A percentile compares a stretch with the other conserved stretches of the same genome.
These are phyloP conservation scores for Salisapilia sapeloensis DNA, from an alignment of 352 stramenopile species.

Conservation along the genomic window DNA sequence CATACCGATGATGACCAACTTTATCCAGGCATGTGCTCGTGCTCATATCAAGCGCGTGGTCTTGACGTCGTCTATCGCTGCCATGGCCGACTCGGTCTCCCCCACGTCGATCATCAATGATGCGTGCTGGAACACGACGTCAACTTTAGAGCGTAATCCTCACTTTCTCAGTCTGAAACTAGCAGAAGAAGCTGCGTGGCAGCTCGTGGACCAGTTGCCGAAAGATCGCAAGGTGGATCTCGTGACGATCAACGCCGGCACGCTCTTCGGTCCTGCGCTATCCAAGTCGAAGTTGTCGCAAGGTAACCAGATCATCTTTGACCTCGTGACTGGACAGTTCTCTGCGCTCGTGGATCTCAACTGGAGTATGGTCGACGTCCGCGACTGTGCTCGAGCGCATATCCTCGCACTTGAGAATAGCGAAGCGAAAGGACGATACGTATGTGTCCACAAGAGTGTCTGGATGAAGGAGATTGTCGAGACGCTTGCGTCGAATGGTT, in stretches of 20 bases:
- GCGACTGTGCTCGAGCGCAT: slow-evolving; percentile 66
- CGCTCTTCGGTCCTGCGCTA: slow-evolving; percentile 62
- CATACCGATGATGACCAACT: slow-evolving; percentile 86
- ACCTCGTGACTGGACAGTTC: slow-evolving; percentile 75
- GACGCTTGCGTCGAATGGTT: slow-evolving; percentile 66
- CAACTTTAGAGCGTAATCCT: slow-evolving; percentile 66
- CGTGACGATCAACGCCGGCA: slow-evolving; percentile 78
- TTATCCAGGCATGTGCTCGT: slow-evolving; percentile 73
- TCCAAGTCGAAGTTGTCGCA: slow-evolving; percentile 69
- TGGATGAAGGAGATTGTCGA: slow-evolving; percentile 84
- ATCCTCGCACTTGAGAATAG: slow-evolving; percentile 72
- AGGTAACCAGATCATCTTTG: slow-evolving; percentile 78
- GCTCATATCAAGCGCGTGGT: slow-evolving; percentile 70
- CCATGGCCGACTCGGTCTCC: slow-evolving; percentile 66
- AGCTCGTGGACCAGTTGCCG: slow-evolving; percentile 74
- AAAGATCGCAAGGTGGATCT: slow-evolving; percentile 70
- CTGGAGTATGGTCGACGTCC: slow-evolving; percentile 77
- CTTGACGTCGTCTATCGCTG: slow-evolving; percentile 70
- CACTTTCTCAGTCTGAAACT: slow-evolving; percentile 81
- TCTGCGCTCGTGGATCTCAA: slow-evolving; percentile 75
- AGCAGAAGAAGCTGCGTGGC: slow-evolving; percentile 73
- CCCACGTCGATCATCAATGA: slow-evolving; percentile 74
- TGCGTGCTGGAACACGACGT: slow-evolving; percentile 73
- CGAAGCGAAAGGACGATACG: slow-evolving; percentile 68
- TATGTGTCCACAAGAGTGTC: slow-evolving; percentile 68